Evolutionary conservation across 192 early-diverging fungal genomes (phyloP).

Genomic region (Pilobolus umbonatus): DNA sequence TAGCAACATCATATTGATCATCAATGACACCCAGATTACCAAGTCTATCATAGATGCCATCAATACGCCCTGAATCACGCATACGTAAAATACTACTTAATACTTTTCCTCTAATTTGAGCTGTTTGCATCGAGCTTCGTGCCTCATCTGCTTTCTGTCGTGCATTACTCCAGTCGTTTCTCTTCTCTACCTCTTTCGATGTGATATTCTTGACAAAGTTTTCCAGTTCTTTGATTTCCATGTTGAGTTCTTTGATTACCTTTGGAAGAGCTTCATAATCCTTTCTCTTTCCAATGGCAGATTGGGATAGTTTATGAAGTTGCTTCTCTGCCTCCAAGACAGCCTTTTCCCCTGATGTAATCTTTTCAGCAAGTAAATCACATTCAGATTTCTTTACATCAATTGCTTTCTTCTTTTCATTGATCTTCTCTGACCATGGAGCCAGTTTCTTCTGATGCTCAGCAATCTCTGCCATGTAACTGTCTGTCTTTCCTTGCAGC

Average conservation of each 20-base stretch:
- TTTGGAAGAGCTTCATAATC: conserved; percentile 33
- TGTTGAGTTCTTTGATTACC: conserved; percentile 46
- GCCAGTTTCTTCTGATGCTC: conserved; percentile 78
- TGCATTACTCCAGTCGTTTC: conserved; percentile 33
- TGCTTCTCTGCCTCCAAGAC: conserved; percentile 60
- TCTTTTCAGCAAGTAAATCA: conserved; percentile 66
- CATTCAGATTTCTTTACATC: conserved; percentile 79
- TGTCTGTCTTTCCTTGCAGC: conserved; percentile 84
- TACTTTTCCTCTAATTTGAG: conserved; percentile 65
- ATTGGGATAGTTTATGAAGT: conserved; percentile 40
- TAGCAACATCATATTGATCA: conserved; percentile 90
- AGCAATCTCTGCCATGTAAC: conserved; percentile 76
- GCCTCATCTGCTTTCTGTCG: conserved; percentile 73
- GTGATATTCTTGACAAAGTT: not conserved
- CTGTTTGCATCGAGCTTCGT: conserved; percentile 49
- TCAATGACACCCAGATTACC: conserved; percentile 96
- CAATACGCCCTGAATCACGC: conserved; percentile 65
- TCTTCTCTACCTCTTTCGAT: conserved; percentile 30
- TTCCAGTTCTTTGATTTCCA: conserved; percentile 3
- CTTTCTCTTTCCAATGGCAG: conserved; percentile 32
- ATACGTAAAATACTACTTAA: conserved; percentile 64
- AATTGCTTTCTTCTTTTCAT: conserved; percentile 63
- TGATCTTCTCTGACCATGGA: conserved; percentile 85
- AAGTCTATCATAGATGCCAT: conserved; percentile 78
- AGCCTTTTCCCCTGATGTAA: conserved; percentile 42